Evolutionary conservation across 305 asterid species (phyloP), one percentile per base, ranked within the genome.

Genomic region (Solanum hybrid): DNA sequence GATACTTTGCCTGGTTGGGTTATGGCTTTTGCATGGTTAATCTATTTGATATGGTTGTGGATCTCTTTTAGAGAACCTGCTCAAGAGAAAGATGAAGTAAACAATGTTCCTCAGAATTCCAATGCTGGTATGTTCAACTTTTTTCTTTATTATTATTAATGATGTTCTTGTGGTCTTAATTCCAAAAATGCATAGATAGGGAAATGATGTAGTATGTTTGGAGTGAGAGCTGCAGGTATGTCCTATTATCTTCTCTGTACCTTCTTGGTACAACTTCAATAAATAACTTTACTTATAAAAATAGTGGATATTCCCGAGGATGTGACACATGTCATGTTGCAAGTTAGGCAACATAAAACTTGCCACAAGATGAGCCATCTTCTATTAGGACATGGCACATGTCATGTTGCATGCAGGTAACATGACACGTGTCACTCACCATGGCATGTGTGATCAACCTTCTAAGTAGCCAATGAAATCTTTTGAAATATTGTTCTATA

Each of bases 1-100:
- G 91, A 92, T 87, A 98, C 99, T 40, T 91, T 98, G 91, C 99
- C 99, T 72, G 99, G 99, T 80, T 98, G 99, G 99, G 95, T 97
- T 86, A 96, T 98, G 99, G 94, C 99, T 46, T 10, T 95, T n/a
- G 94, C 95, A 10, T 98, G 99, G 99, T 91, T 96, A 89, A 12
- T 93, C 89, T 98, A 96, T 92, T 90, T 96, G 82, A 35, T 95
- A 85, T 98, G 99, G 99, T 90, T 95, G 92, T 94, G 96, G 93
- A 90, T 98, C 90, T 94, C 97, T 34, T 98, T 98, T 91, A 92
- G 90, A 91, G 99, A 98, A 90, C 99, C 99, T 89, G 90, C 91
- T 79, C 97, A 5, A 82, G 95, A 94, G 79, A 87, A 88, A 34
- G 94, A 72, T 71, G 95, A 66, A 36, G 72, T 86, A 88, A 51